phyloP scores from a whole-genome alignment of 1,284 basidiomycete species.

The Mycena sp. region DNA sequence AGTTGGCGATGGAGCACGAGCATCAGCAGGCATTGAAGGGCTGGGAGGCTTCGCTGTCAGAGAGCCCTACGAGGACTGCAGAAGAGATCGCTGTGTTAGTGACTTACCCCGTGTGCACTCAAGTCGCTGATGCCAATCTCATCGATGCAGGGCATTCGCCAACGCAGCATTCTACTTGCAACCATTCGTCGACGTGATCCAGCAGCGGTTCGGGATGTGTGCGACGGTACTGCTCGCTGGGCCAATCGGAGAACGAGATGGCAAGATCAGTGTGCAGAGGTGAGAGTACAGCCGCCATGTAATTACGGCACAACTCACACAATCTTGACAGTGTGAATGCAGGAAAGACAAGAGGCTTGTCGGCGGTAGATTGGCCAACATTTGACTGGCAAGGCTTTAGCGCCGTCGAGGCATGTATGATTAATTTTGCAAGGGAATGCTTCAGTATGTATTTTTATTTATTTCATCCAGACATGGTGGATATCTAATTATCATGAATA shows the following conservation, averaged over 20 bases:
- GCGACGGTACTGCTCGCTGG: not conserved
- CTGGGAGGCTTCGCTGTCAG: slow-evolving; percentile 8
- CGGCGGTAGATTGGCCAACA: not conserved
- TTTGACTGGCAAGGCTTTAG: not conserved
- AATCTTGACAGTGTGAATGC: slow-evolving; percentile 8
- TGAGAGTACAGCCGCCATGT: not conserved
- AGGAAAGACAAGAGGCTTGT: slow-evolving; percentile 8
- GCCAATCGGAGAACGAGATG: not conserved
- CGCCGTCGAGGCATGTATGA: not conserved
- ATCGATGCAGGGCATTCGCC: not conserved
- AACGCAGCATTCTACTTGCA: slow-evolving; percentile 3
- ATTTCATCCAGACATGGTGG: not conserved
- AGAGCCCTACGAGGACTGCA: not conserved
- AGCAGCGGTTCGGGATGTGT: slow-evolving; percentile 4
- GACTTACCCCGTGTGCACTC: too few species aligned
- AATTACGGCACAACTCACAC: not conserved
- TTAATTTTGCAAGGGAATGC: not conserved
- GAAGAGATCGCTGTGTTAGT: slow-evolving; percentile 4
- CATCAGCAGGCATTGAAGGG: not conserved
- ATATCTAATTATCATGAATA: not conserved
- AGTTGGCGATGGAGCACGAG: not conserved
- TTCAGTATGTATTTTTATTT: slow-evolving; percentile 3
- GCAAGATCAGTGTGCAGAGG: slow-evolving; percentile 8
- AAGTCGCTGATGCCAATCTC: not conserved
- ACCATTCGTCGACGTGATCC: slow-evolving; percentile 10